Conservation (phyloP, 78 protist genomes). For the Diacronema lutheri region DNA sequence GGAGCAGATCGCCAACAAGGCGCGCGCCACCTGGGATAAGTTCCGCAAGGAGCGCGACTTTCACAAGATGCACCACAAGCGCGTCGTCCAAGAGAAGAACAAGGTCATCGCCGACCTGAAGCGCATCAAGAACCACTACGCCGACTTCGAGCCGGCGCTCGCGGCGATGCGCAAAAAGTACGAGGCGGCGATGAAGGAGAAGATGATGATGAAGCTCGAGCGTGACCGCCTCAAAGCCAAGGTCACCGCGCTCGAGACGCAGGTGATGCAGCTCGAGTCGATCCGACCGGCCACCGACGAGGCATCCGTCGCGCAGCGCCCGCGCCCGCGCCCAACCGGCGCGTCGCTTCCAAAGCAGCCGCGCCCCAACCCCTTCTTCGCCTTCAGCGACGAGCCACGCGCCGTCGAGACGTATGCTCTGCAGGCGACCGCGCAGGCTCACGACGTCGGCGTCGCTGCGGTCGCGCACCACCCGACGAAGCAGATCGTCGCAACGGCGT, state of each 20-base stretch:
- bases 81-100: slow-evolving; percentile 78
- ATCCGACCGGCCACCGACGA: neutral
- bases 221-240: slow-evolving; percentile 28
- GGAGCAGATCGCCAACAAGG: slow-evolving; percentile 42
- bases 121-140: slow-evolving; percentile 53
- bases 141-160: slow-evolving; percentile 47
- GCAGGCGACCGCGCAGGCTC: neutral
- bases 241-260: slow-evolving; percentile 26
- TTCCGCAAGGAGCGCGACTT: slow-evolving; percentile 76
- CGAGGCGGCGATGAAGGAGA: slow-evolving; percentile 65
- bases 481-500: slow-evolving; percentile 60
- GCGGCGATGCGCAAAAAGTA: slow-evolving; percentile 46
- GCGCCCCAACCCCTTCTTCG: neutral
- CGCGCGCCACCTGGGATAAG: slow-evolving; percentile 59
- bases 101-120: slow-evolving; percentile 58
- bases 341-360: neutral
- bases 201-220: slow-evolving; percentile 56
- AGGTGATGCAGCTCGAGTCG: neutral
- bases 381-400: neutral
- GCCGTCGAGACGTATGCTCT: neutral
- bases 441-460: neutral
- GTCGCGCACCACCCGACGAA: slow-evolving; percentile 71
- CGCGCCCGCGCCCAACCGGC: neutral
- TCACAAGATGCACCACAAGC: slow-evolving; percentile 70
- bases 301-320: no score